Conservation (phyloP, 176 grass and related monocot genomes). For the Eleusine coracana region DNA sequence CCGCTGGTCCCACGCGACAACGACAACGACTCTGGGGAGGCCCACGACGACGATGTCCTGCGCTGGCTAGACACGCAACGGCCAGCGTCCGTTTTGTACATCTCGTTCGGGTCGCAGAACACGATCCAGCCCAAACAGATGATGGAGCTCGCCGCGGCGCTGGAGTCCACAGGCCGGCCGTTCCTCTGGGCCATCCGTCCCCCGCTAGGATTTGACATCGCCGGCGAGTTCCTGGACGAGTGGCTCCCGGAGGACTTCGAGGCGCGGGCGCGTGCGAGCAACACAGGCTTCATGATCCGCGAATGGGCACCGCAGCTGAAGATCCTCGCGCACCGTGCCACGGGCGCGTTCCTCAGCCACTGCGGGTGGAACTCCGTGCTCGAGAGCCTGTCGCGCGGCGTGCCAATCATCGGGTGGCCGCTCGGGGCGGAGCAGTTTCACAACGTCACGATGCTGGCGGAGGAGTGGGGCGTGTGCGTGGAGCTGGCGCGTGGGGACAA, state of each 20-base stretch:
- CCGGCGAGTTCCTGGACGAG: constrained; percentile 11
- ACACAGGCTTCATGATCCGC: constrained; percentile 3
- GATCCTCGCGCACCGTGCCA: constrained; percentile 40
- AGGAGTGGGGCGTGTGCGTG: constrained; percentile 38
- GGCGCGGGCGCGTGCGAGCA: background rate
- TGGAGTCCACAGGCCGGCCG: background rate
- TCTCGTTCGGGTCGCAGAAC: constrained; percentile 25
- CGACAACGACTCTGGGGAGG: background rate
- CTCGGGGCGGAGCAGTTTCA: constrained; percentile 37
- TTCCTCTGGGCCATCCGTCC: constrained; percentile 31
- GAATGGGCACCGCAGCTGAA: constrained; percentile 45
- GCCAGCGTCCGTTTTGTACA: background rate
- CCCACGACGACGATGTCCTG: background rate
- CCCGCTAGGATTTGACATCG: background rate
- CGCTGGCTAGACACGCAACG: background rate
- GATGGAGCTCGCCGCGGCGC: background rate
- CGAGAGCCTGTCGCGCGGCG: constrained; percentile 42
- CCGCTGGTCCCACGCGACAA: background rate
- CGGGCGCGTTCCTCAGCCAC: constrained; percentile 54
- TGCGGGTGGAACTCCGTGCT: constrained; percentile 50
- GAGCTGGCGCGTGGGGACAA: constrained; percentile 44
- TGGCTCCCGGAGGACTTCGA: constrained; percentile 57
- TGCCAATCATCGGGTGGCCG: constrained; percentile 48
- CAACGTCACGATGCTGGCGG: constrained; percentile 32
- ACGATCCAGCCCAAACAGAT: background rate